A percentile compares a stretch with the other conserved stretches of the same genome.
Evolutionary conservation across 1,284 basidiomycete species (phyloP).

Genomic region (Cryptococcus sp.): DNA sequence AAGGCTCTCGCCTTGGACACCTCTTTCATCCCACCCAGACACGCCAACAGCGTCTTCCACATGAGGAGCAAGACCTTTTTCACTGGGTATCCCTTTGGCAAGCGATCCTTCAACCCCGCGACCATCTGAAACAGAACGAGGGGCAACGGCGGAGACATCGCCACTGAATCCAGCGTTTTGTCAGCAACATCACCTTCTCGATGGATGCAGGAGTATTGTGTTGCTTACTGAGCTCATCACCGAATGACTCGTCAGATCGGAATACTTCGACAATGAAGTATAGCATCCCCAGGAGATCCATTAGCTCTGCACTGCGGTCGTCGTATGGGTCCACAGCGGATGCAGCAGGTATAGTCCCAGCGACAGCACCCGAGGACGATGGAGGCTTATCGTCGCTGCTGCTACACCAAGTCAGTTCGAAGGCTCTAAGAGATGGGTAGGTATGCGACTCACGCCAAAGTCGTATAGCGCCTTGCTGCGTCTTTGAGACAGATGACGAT

Average conservation of each 20-base stretch:
- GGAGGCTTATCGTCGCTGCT: constrained; percentile 19
- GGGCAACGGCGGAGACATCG: constrained; percentile 88
- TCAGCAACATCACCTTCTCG: not conserved
- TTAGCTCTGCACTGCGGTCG: constrained; percentile 72
- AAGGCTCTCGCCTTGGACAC: constrained; percentile 79
- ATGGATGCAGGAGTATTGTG: not conserved
- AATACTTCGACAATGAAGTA: constrained; percentile 92
- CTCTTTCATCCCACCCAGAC: constrained; percentile 89
- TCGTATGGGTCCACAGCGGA: constrained; percentile 37
- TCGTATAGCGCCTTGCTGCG: constrained; percentile 75
- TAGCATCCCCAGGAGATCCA: constrained; percentile 86
- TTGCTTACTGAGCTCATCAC: constrained; percentile 86
- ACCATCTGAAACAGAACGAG: constrained; percentile 89
- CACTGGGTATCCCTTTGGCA: constrained; percentile 91
- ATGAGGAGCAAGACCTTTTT: constrained; percentile 96
- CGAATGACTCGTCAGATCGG: constrained; percentile 87
- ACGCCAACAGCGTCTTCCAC: constrained; percentile 93
- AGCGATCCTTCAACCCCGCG: constrained; percentile 86
- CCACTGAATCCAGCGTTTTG: constrained; percentile 63
- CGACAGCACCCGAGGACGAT: constrained; percentile 2
- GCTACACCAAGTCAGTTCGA: not conserved
- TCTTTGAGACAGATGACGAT: constrained; percentile 88
- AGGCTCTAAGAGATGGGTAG: not conserved
- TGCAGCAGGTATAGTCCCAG: constrained; percentile 23
- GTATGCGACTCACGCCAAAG: constrained; percentile 31